phyloP scores from a whole-genome alignment of 176 grass and related monocot genomes.

The Cymbopogon citratus region DNA sequence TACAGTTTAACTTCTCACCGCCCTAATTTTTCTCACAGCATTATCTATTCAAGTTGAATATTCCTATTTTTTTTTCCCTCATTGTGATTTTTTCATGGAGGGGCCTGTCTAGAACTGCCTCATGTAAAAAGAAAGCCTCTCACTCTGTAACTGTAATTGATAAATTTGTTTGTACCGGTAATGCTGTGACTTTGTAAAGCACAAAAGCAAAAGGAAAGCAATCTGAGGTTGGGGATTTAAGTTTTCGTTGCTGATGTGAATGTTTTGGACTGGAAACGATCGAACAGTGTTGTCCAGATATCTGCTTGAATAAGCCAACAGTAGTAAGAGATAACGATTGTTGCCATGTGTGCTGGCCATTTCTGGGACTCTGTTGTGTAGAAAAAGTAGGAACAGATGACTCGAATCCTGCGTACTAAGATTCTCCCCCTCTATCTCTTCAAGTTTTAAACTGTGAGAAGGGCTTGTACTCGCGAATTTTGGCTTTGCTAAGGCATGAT shows the following conservation, averaged over 20 bases:
- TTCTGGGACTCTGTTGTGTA: too few relatives aligned
- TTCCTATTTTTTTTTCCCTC: background rate
- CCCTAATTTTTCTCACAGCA: conserved; percentile 28
- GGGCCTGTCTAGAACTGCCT: background rate
- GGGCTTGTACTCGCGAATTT: too few relatives aligned
- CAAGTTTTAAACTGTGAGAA: too few relatives aligned
- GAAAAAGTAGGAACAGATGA: too few relatives aligned
- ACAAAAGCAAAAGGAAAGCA: background rate
- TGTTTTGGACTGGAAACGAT: conserved; percentile 7
- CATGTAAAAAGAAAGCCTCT: background rate
- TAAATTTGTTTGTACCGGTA: too few relatives aligned
- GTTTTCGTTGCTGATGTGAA: conserved; percentile 18
- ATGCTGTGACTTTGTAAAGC: conserved; percentile 5
- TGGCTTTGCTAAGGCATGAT: too few relatives aligned
- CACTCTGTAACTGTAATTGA: background rate
- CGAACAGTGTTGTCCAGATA: background rate
- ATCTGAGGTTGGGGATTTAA: background rate
- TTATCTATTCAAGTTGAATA: background rate
- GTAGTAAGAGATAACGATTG: too few relatives aligned
- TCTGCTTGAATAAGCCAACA: background rate
- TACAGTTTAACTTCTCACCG: conserved; percentile 76
- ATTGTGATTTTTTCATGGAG: background rate
- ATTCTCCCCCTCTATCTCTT: too few relatives aligned
- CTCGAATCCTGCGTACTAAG: too few relatives aligned
- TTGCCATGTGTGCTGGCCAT: too few relatives aligned